Conservation (phyloP, 1,284 basidiomycete species). For the Rhizoctonia solani region DNA sequence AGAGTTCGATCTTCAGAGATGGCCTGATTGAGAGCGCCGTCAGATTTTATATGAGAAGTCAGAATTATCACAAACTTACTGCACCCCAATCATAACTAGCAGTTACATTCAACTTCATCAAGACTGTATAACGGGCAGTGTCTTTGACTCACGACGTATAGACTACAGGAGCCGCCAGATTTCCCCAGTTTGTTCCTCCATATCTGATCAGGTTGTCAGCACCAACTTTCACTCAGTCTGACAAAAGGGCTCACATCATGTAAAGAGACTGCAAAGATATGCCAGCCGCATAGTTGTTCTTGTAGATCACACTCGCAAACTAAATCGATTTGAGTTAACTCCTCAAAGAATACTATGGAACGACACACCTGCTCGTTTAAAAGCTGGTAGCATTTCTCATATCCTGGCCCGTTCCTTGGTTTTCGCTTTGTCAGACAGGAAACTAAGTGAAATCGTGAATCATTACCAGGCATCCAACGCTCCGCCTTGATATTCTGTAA, state of each 20-base stretch:
- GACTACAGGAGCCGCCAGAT: conserved; percentile 50
- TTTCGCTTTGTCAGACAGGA: no score
- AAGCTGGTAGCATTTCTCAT: conserved; percentile 27
- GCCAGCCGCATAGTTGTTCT: conserved; percentile 51
- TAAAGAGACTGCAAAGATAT: conserved; percentile 50
- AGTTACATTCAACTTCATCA: neutral
- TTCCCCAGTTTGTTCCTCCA: conserved; percentile 56
- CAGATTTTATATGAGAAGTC: no score
- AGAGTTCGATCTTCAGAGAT: conserved; percentile 39
- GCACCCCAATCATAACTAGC: conserved; percentile 32
- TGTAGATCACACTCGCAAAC: conserved; percentile 34
- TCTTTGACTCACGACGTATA: conserved; percentile 52
- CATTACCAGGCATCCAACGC: conserved; percentile 31
- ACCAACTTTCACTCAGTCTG: neutral
- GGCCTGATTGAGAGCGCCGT: conserved; percentile 32
- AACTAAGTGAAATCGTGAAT: no score
- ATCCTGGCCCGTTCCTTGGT: conserved; percentile 31
- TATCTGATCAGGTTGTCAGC: conserved; percentile 43
- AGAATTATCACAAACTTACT: neutral
- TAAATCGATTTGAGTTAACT: neutral
- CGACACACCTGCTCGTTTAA: conserved; percentile 19
- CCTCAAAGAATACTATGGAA: conserved; percentile 26
- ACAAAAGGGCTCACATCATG: conserved; percentile 41
- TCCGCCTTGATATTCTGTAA: conserved; percentile 29
- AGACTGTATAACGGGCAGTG: neutral